These are phyloP conservation scores for Xylaria telfairii DNA, from an alignment of 495 filamentous ascomycete species.

Conservation along the genomic window DNA sequence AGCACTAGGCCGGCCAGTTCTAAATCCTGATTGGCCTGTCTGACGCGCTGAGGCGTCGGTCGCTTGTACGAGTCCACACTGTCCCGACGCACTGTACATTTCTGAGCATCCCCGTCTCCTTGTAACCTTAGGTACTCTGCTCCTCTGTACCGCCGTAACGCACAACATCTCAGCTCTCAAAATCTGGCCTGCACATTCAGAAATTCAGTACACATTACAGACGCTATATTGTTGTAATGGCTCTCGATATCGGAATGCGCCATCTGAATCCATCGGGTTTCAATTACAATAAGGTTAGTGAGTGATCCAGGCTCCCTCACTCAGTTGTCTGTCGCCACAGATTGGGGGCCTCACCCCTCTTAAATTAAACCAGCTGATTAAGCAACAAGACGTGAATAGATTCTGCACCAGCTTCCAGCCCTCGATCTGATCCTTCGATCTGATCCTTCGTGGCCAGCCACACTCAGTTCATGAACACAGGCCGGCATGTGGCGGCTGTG, in stretches of 20 bases:
- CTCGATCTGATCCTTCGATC: slow-evolving; percentile 5
- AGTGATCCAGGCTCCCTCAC: background rate
- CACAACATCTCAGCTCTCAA: no score
- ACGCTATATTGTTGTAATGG: background rate
- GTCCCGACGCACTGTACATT: background rate
- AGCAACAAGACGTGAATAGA: slow-evolving; percentile 6
- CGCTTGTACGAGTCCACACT: background rate
- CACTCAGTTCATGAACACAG: background rate
- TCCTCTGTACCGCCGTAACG: no score
- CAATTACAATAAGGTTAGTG: background rate
- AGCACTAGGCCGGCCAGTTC: background rate
- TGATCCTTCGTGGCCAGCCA: slow-evolving; percentile 11
- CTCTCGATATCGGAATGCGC: background rate
- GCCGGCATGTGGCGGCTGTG: slow-evolving; percentile 19
- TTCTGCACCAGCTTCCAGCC: background rate
- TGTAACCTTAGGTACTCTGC: no score
- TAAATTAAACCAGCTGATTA: slow-evolving; percentile 14
- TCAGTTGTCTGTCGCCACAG: background rate
- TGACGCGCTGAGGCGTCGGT: background rate
- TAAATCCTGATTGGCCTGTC: slow-evolving; percentile 13
- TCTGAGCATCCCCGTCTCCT: background rate
- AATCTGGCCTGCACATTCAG: background rate
- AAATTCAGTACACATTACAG: background rate
- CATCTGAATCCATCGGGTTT: background rate
- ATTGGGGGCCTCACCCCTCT: slow-evolving; percentile 2